Evolutionary conservation across 1,284 basidiomycete genomes (phyloP), one percentile per base, ranked within the genome.

Genomic region (Cutaneotrichosporon sp.): DNA sequence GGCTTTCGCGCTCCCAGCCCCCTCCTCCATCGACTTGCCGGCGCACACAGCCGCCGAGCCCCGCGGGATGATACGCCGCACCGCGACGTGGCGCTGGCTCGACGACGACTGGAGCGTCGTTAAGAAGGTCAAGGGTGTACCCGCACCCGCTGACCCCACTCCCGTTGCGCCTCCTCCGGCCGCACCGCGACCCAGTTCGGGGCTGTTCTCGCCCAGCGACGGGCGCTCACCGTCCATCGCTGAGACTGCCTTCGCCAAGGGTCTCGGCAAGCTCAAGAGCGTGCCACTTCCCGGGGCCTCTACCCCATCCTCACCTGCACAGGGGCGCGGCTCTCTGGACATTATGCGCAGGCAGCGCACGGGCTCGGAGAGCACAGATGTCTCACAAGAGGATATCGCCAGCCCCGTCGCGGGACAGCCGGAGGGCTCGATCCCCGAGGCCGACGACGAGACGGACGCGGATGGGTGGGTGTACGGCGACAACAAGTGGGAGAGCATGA

Each of bases 391-490:
- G 31, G 55, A 50, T 11, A 20, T 31, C 18, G 27, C n/a, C n/a
- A 36, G 20, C 7, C n/a, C 31, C 4, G 18, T 24, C 24, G 11
- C 53, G 8, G 47, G 47, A 7, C n/a, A n/a, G 20, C 16, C 46
- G 9, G 24, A 25, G 14, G 47, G 47, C 10, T 38, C 33, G 22
- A 59, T 58, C n/a, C 60, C 67, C 9, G 71, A 72, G 50, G 61
- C 53, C 18, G 73, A 77, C 56, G 74, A 70, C 27, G 79, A 82
- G 50, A 95, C 93, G 0, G 94, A 97, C 74, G 73, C 83, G 1
- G 92, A 95, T 62, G 94, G 94, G 1, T 97, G 94, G 94, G 85
- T 94, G 33, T 97, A 94, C 74, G 90, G 89, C 3, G 95, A 95
- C 72, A 97, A 97, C 78, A 95, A 95, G 74, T 97, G 95, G 95